Evolutionary conservation across 2,329 filamentous ascomycete genomes (phyloP).

Genomic region (Xylariaceae sp.): DNA sequence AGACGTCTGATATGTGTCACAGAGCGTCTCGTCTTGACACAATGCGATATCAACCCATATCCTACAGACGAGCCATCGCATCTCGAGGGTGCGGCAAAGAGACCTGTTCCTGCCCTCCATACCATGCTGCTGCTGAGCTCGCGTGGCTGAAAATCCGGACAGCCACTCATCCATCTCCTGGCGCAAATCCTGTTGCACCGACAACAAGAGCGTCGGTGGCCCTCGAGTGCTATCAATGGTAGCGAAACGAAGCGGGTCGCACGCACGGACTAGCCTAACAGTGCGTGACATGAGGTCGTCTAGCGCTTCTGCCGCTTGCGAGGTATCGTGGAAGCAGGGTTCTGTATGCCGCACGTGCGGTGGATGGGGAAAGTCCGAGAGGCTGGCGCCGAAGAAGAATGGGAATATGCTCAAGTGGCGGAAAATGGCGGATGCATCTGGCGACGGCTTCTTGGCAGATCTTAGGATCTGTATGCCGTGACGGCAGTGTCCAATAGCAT

Average conservation of each 20-base stretch:
- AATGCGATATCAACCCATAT: constrained; percentile 15
- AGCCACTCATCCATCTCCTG: constrained; percentile 10
- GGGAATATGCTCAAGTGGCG: constrained; percentile 18
- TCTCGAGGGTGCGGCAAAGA: constrained; percentile 9
- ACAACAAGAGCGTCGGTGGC: constrained; percentile 1
- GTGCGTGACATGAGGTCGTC: constrained; percentile 13
- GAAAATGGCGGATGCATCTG: constrained; percentile 12
- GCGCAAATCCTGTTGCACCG: constrained; percentile 5
- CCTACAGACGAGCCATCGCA: constrained; percentile 18
- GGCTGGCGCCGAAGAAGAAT: constrained; percentile 14
- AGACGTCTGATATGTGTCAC: constrained; percentile 7
- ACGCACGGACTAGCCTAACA: constrained; percentile 9
- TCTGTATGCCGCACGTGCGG: not conserved
- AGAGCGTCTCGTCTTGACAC: constrained; percentile 7
- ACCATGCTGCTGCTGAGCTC: not conserved
- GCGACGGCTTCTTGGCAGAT: not conserved
- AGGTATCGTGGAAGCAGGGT: not conserved
- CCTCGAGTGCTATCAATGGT: not conserved
- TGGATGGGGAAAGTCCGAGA: constrained; percentile 9
- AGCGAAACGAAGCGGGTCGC: constrained; percentile 9
- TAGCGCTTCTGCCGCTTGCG: constrained; percentile 4
- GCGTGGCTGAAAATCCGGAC: constrained; percentile 1
- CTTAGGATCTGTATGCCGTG: constrained; percentile 20
- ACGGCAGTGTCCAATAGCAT: constrained; percentile 35
- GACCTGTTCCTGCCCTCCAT: not conserved